phyloP scores from a whole-genome alignment of 768 basidiomycete species.

The Lactarius pseudohatsudake region DNA sequence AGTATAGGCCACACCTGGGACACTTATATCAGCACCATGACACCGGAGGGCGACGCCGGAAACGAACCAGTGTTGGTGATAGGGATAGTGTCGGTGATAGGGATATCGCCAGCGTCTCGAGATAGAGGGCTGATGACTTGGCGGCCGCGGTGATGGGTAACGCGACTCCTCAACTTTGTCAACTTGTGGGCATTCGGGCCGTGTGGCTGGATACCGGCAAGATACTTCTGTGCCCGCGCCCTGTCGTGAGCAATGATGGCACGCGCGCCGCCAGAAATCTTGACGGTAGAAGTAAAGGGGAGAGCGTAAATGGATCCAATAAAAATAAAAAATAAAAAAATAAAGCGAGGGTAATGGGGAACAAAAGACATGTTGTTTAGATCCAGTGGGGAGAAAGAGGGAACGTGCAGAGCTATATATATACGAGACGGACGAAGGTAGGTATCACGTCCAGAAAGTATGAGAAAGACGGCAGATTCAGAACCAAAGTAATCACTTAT shows the following conservation, averaged over 20 bases:
- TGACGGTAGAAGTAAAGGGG: slow-evolving; percentile 48
- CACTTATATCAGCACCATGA: not conserved
- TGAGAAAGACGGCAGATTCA: not conserved
- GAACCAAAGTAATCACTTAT: not conserved
- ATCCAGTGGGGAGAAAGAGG: not conserved
- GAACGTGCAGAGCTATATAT: slow-evolving; percentile 18
- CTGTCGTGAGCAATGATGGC: slow-evolving; percentile 54
- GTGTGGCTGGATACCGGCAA: slow-evolving; percentile 54
- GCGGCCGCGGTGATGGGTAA: slow-evolving; percentile 28
- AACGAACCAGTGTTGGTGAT: slow-evolving; percentile 52
- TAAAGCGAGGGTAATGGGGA: slow-evolving; percentile 44
- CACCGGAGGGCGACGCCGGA: not conserved
- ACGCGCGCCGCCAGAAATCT: slow-evolving; percentile 39
- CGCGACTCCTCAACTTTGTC: slow-evolving; percentile 32
- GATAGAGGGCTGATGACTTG: slow-evolving; percentile 31
- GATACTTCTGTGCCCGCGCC: slow-evolving; percentile 54
- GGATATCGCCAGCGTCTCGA: too few species aligned
- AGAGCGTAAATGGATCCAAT: slow-evolving; percentile 29
- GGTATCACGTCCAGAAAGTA: not conserved
- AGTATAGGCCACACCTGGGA: slow-evolving; percentile 52
- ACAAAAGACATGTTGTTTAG: slow-evolving; percentile 38
- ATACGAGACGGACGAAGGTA: not conserved
- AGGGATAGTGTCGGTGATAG: slow-evolving; percentile 57
- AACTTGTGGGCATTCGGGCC: slow-evolving; percentile 43
- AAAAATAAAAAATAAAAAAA: slow-evolving; percentile 20